phyloP scores from a whole-genome alignment of 371 early-diverging fungal genomes.

The Apophysomyces variabilis region DNA sequence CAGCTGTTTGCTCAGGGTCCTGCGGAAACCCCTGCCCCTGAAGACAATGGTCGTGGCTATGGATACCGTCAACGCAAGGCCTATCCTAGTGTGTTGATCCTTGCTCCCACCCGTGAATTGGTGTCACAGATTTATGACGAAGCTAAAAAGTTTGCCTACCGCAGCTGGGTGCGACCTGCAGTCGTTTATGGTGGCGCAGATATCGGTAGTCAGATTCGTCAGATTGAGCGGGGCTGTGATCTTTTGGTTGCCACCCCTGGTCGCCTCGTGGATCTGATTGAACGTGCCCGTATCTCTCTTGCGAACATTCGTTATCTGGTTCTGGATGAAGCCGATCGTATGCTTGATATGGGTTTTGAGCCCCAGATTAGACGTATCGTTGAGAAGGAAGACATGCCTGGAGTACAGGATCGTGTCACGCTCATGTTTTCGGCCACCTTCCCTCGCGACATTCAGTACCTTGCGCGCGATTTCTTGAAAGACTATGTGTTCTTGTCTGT shows the following conservation, averaged over 20 bases:
- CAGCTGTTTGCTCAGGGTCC: conserved; percentile 34
- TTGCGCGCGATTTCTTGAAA: conserved; percentile 91
- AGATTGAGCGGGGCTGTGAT: conserved; percentile 88
- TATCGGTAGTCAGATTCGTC: conserved; percentile 79
- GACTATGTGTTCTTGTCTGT: conserved; percentile 50
- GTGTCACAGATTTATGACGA: conserved; percentile 44
- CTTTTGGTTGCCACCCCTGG: conserved; percentile 98
- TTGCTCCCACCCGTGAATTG: conserved; percentile 56
- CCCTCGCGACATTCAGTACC: conserved; percentile 89
- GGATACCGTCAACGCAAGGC: conserved; percentile 36
- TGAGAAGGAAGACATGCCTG: conserved; percentile 71
- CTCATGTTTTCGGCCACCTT: conserved; percentile 99
- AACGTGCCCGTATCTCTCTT: conserved; percentile 78
- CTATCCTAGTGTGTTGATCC: conserved; percentile 44
- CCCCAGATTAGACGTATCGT: conserved; percentile 92
- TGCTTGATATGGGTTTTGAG: conserved; percentile 99
- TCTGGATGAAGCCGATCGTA: conserved; percentile 97
- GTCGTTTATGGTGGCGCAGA: conserved; percentile 95
- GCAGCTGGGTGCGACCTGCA: conserved; percentile 48
- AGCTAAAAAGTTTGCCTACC: conserved; percentile 30
- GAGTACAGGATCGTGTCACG: conserved; percentile 88
- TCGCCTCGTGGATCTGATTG: conserved; percentile 93
- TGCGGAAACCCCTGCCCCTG: conserved; percentile 32
- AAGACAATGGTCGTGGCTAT: conserved; percentile 13
- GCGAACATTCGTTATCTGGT: conserved; percentile 87